A percentile compares a stretch with the other conserved stretches of the same genome.
These are phyloP conservation scores for Fragaria nilgerrensis DNA, from an alignment of 306 rosid species.

Conservation along the genomic window DNA sequence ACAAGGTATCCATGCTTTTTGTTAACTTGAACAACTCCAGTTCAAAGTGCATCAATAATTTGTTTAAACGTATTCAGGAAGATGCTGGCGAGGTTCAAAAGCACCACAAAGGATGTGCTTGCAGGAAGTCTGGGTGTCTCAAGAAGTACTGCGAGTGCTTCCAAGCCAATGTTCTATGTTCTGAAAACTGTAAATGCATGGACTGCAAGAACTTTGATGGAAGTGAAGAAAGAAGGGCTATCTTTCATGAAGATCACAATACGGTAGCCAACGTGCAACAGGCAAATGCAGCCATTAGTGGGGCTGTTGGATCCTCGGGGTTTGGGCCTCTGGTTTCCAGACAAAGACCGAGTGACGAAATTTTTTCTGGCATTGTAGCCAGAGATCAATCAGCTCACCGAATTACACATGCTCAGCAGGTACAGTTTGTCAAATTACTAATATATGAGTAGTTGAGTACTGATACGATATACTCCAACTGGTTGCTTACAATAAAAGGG, in stretches of 20 bases:
- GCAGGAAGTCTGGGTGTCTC: slow-evolving; percentile 87
- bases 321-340: slow-evolving; percentile 44
- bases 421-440: slow-evolving; percentile 32
- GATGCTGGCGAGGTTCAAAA: slow-evolving; percentile 56
- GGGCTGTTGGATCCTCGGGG: slow-evolving; percentile 55
- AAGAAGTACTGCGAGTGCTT: slow-evolving; percentile 89
- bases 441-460: slow-evolving; percentile 8
- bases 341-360: slow-evolving; percentile 48
- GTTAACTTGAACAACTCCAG: slow-evolving; percentile 18
- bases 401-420: slow-evolving; percentile 47
- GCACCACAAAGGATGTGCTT: slow-evolving; percentile 88
- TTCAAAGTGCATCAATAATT: slow-evolving; percentile 23
- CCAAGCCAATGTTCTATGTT: slow-evolving; percentile 73
- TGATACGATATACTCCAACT: slow-evolving; percentile 5
- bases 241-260: slow-evolving; percentile 44
- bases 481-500: background rate
- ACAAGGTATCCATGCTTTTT: slow-evolving; percentile 8
- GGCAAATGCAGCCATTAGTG: slow-evolving; percentile 60
- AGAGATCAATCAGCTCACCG: slow-evolving; percentile 36
- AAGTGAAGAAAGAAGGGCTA: slow-evolving; percentile 52
- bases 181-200: slow-evolving; percentile 75
- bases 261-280: slow-evolving; percentile 41
- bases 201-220: slow-evolving; percentile 83
- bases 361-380: slow-evolving; percentile 31
- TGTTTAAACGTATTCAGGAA: slow-evolving; percentile 47